Percentiles rank a stretch among this genome's conserved stretches.
phyloP scores from a whole-genome alignment of 306 rosid species.

The Senna siamea region DNA sequence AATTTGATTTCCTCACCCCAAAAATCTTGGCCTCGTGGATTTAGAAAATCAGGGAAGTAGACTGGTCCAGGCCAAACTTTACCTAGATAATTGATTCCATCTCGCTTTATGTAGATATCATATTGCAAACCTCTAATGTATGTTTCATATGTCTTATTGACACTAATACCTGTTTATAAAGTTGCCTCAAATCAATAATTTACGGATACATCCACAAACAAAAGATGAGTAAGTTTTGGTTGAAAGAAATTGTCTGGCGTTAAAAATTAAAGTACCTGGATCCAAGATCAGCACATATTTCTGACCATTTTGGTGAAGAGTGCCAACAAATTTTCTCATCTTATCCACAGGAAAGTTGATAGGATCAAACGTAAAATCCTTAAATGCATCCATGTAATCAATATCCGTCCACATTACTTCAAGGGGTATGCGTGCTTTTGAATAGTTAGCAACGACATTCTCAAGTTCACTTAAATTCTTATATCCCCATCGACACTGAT shows the following conservation, averaged over 20 bases:
- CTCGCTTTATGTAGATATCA: constrained; percentile 67
- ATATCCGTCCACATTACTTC: constrained; percentile 97
- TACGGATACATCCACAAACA: background rate
- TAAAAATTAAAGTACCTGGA: constrained; percentile 60
- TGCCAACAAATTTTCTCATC: constrained; percentile 61
- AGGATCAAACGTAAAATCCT: constrained; percentile 90
- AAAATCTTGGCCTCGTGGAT: constrained; percentile 54
- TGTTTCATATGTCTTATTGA: constrained; percentile 65
- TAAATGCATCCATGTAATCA: constrained; percentile 88
- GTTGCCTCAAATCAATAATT: constrained; percentile 15
- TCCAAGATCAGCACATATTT: constrained; percentile 84
- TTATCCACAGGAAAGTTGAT: constrained; percentile 70
- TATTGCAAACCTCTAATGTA: constrained; percentile 68
- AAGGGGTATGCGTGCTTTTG: constrained; percentile 76
- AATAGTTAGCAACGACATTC: constrained; percentile 71
- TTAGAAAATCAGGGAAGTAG: constrained; percentile 75
- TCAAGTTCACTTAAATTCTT: constrained; percentile 67
- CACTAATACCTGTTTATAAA: constrained; percentile 64
- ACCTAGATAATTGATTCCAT: constrained; percentile 70
- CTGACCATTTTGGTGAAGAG: constrained; percentile 76
- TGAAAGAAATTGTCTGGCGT: background rate
- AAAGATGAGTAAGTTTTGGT: background rate
- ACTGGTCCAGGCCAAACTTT: constrained; percentile 90
- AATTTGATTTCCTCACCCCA: constrained; percentile 76
- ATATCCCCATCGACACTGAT: constrained; percentile 86